These are phyloP conservation scores for Aspergillus avenaceus DNA, from an alignment of 495 filamentous ascomycete genomes.

Conservation along the genomic window DNA sequence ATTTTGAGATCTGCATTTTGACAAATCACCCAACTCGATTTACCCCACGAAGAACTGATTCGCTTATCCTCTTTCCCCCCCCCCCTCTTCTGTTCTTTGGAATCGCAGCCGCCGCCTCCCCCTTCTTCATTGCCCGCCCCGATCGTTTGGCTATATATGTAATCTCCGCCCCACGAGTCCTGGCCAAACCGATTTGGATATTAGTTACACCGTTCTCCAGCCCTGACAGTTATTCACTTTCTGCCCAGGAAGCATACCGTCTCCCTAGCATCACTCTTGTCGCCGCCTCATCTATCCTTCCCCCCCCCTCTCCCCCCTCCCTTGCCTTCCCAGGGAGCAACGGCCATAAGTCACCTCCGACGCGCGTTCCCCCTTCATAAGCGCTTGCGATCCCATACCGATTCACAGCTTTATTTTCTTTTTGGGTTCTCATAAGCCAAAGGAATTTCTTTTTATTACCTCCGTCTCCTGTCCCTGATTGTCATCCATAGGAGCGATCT, in stretches of 20 bases:
- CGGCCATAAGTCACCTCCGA: slow-evolving; percentile 16
- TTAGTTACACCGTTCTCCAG: neutral
- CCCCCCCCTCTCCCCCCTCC: neutral
- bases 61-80: neutral
- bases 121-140: slow-evolving; percentile 3
- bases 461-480: neutral
- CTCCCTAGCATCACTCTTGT: neutral
- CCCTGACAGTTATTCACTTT: neutral
- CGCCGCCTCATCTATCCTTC: too few species aligned
- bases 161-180: slow-evolving; percentile 1
- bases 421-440: too few species aligned
- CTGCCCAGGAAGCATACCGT: neutral
- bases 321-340: slow-evolving; percentile 12
- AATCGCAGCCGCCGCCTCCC: slow-evolving; percentile 1
- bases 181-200: neutral
- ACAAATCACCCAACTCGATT: neutral
- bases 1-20: neutral
- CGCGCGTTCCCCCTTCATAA: slow-evolving; percentile 15
- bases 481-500: neutral
- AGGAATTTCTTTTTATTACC: too few species aligned
- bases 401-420: too few species aligned
- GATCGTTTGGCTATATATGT: neutral
- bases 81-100: neutral
- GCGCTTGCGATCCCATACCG: neutral
- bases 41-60: neutral